These are phyloP conservation scores for Suillus decipiens DNA, from an alignment of 768 basidiomycete genomes.

Conservation along the genomic window DNA sequence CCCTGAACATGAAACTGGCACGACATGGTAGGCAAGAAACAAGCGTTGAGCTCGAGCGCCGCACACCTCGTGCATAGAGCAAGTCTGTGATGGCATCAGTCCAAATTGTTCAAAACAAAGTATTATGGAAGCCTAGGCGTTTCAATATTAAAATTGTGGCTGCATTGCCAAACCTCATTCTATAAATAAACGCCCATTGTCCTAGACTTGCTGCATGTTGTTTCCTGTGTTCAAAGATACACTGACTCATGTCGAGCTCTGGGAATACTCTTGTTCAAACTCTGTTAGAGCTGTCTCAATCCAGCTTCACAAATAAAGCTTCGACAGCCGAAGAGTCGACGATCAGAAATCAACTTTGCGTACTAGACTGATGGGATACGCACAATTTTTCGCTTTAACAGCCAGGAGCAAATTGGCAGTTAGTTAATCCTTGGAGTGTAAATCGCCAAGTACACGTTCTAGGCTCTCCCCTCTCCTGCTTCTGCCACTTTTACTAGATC, in stretches of 20 bases:
- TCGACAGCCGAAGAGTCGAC: not conserved
- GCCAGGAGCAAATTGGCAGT: not conserved
- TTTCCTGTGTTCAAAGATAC: not conserved
- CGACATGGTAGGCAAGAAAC: constrained; percentile 6
- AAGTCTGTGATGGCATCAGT: not conserved
- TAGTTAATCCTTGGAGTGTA: no score
- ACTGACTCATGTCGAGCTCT: not conserved
- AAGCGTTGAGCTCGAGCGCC: not conserved
- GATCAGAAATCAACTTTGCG: not conserved
- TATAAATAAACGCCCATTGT: not conserved
- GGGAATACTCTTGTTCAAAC: not conserved
- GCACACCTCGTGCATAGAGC: not conserved
- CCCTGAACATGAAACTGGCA: constrained; percentile 29
- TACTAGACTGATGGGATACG: not conserved
- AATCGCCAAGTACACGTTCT: no score
- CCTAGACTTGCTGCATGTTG: not conserved
- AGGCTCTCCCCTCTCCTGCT: no score
- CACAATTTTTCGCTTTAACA: not conserved
- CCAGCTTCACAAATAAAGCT: not conserved
- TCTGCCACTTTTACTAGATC: no score
- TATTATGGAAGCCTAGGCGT: not conserved
- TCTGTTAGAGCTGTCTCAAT: not conserved
- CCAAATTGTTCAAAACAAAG: constrained; percentile 4
- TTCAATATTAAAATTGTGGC: not conserved
- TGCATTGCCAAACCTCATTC: not conserved